Evolutionary conservation across 169 alveolate genomes (phyloP).

Genomic region (Plasmodium malariae): DNA sequence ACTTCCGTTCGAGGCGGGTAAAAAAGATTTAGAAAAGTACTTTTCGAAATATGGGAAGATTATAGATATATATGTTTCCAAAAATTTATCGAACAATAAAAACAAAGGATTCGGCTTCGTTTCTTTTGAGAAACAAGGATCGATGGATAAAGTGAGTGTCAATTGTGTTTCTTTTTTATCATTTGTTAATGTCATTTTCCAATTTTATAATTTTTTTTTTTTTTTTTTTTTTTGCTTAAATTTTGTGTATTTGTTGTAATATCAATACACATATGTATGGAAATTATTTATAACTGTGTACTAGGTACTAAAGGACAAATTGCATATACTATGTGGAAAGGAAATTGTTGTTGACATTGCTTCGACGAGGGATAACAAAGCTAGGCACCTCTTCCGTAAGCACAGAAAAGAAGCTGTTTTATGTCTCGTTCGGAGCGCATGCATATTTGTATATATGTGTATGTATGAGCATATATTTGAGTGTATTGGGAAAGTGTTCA

Average conservation of each 20-base stretch:
- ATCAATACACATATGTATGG: neutral
- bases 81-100: constrained; percentile 8
- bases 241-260: no score
- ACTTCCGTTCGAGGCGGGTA: constrained; percentile 83
- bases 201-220: no score
- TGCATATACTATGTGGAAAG: constrained; percentile 83
- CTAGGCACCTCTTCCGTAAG: constrained; percentile 42
- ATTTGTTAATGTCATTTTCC: neutral
- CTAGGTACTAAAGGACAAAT: constrained; percentile 79
- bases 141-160: constrained; percentile 77
- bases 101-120: constrained; percentile 89
- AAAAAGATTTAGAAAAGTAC: constrained; percentile 82
- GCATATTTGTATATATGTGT: neutral
- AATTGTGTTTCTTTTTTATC: neutral
- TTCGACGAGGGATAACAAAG: constrained; percentile 75
- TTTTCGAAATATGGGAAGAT: constrained; percentile 75
- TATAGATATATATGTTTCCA: constrained; percentile 53
- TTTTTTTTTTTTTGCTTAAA: no score
- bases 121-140: constrained; percentile 82
- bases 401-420: no score
- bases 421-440: no score
- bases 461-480: no score
- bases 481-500: no score
- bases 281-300: neutral
- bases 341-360: constrained; percentile 85